phyloP scores from a whole-genome alignment of 805 yeast genomes.

The Kockiozyma suomiensis region DNA sequence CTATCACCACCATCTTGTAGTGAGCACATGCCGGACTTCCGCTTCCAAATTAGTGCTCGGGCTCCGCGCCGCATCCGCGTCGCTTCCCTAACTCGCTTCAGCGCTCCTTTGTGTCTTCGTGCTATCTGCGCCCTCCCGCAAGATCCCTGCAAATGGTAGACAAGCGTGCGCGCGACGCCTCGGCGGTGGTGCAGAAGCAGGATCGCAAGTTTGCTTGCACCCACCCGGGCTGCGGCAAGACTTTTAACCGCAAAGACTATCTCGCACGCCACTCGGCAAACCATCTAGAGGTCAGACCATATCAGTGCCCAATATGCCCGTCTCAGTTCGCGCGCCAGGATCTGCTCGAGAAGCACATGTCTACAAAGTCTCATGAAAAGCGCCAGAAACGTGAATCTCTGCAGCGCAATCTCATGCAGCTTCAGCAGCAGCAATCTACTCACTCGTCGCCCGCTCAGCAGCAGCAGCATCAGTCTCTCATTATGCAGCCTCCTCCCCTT shows the following conservation, averaged over 20 bases:
- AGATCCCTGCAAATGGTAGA: conserved; percentile 1
- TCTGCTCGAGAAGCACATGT: conserved; percentile 38
- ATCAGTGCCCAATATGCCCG: conserved; percentile 38
- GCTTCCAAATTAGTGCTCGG: too few relatives aligned
- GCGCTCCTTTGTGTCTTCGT: neutral
- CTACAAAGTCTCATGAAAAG: conserved; percentile 37
- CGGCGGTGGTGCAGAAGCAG: conserved; percentile 2
- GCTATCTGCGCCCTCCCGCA: neutral
- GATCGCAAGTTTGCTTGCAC: conserved; percentile 34
- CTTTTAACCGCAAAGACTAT: conserved; percentile 39
- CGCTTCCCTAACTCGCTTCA: neutral
- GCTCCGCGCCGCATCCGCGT: too few relatives aligned
- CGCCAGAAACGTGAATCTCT: conserved; percentile 32
- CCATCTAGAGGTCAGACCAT: conserved; percentile 39
- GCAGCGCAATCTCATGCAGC: conserved; percentile 13
- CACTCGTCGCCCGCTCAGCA: conserved; percentile 1
- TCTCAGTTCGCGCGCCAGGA: conserved; percentile 40
- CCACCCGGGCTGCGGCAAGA: conserved; percentile 38
- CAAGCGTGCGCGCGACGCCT: conserved; percentile 7
- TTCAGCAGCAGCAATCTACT: conserved; percentile 9
- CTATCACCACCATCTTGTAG: too few relatives aligned
- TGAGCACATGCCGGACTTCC: too few relatives aligned
- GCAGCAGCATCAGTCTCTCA: neutral
- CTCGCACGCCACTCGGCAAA: conserved; percentile 38
- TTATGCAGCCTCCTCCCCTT: neutral